A percentile compares a stretch with the other conserved stretches of the same genome.
Evolutionary conservation across 129 eudicot species (phyloP).

Genomic region (Rutidosis leptorrhynchoides): DNA sequence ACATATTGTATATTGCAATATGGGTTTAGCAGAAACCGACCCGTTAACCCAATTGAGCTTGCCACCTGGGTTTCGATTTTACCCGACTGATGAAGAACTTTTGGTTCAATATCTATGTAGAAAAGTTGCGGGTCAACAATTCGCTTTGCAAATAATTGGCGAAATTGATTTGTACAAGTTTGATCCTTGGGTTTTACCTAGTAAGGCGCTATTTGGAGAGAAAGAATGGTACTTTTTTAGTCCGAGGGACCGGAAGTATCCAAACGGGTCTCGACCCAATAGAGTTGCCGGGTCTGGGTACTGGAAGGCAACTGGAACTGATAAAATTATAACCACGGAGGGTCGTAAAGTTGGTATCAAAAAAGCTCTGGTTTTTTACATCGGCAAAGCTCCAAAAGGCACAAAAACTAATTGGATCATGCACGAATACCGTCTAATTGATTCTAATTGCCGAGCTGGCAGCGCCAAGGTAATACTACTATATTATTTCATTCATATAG

Average conservation of each 20-base stretch:
- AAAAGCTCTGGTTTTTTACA: conserved; percentile 83
- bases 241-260: conserved; percentile 89
- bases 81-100: conserved; percentile 95
- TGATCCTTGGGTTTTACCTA: conserved; percentile 90
- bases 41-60: conserved; percentile 71
- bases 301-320: conserved; percentile 99
- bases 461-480: conserved; percentile 59
- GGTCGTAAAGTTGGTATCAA: conserved; percentile 83
- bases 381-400: conserved; percentile 93
- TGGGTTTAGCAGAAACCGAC: conserved; percentile 71
- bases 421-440: conserved; percentile 85
- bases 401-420: conserved; percentile 95
- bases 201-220: conserved; percentile 89
- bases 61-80: conserved; percentile 93
- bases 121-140: conserved; percentile 68
- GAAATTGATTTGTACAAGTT: conserved; percentile 86
- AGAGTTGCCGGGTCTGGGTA: conserved; percentile 92
- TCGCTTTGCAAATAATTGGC: conserved; percentile 58
- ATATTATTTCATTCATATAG: not conserved
- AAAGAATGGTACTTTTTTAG: conserved; percentile 96
- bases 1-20: too few species aligned
- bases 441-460: conserved; percentile 52
- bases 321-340: conserved; percentile 60
- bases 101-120: conserved; percentile 73
- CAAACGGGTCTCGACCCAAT: conserved; percentile 91